Evolutionary conservation across 169 alveolate species (phyloP).

Genomic region (Eimeria nieschulzi): DNA sequence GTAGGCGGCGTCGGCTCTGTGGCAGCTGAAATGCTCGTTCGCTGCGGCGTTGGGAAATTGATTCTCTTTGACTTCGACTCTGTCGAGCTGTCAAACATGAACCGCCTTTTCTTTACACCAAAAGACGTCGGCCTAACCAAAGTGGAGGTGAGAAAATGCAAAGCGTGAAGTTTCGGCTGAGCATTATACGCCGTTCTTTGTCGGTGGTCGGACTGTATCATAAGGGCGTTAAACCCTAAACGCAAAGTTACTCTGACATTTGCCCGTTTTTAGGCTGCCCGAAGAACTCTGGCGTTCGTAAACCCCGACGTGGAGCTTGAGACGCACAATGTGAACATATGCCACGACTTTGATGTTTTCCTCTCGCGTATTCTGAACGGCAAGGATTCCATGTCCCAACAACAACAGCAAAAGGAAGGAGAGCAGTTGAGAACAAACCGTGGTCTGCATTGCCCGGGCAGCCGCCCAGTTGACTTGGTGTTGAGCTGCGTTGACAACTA

Average conservation of each 20-base stretch:
- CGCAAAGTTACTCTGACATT: background rate
- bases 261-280: slow-evolving; percentile 87
- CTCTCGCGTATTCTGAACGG: slow-evolving; percentile 83
- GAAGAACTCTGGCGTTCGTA: slow-evolving; percentile 89
- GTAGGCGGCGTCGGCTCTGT: slow-evolving; percentile 98
- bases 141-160: slow-evolving; percentile 84
- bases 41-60: slow-evolving; percentile 96
- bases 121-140: slow-evolving; percentile 92
- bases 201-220: background rate
- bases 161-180: too few species aligned
- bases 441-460: slow-evolving; percentile 28
- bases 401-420: slow-evolving; percentile 4
- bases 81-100: slow-evolving; percentile 96
- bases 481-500: slow-evolving; percentile 96
- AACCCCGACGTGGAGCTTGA: slow-evolving; percentile 94
- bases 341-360: slow-evolving; percentile 87
- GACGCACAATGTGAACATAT: slow-evolving; percentile 89
- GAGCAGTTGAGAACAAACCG: background rate
- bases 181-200: background rate
- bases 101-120: slow-evolving; percentile 94
- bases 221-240: background rate
- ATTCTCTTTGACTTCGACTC: slow-evolving; percentile 94
- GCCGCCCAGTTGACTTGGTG: slow-evolving; percentile 86
- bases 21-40: slow-evolving; percentile 95
- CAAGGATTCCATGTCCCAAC: slow-evolving; percentile 36